These are phyloP conservation scores for Limnomonas spitsbergensis DNA, from an alignment of 139 green algal species.

Conservation along the genomic window DNA sequence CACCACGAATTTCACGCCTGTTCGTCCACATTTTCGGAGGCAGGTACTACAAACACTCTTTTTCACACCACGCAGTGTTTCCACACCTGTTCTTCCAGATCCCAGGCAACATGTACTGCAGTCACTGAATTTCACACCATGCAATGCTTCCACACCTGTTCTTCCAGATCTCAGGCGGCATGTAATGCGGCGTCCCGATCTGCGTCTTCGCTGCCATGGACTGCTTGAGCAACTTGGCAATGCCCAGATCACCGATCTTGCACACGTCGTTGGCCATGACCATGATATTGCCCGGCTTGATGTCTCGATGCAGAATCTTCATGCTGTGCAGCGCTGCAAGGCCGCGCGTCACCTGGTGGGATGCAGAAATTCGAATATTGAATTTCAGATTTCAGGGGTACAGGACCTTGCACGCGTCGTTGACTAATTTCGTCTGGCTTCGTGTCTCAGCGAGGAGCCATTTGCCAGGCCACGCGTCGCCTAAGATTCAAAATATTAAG, in stretches of 20 bases:
- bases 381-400: too few species aligned
- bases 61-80: too few species aligned
- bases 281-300: conserved; percentile 55
- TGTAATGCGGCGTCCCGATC: conserved; percentile 78
- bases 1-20: too few species aligned
- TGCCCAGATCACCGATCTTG: conserved; percentile 22
- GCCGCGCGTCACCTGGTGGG: conserved; percentile 46
- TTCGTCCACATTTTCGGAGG: too few species aligned
- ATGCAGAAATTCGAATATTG: neutral
- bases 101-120: conserved; percentile 78
- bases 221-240: conserved; percentile 23
- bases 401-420: too few species aligned
- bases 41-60: too few species aligned
- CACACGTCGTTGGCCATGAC: conserved; percentile 12
- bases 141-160: too few species aligned
- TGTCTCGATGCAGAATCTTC: conserved; percentile 71
- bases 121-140: conserved; percentile 76
- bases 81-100: too few species aligned
- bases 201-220: conserved; percentile 59
- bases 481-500: too few species aligned
- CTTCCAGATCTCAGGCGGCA: conserved; percentile 79
- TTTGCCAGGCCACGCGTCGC: too few species aligned
- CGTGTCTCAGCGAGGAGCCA: too few species aligned
- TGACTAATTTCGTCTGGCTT: too few species aligned
- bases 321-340: conserved; percentile 67